A percentile compares a stretch with the other conserved stretches of the same genome.
Conservation (phyloP, 179 eudicot species). For the Silene vulgaris region DNA sequence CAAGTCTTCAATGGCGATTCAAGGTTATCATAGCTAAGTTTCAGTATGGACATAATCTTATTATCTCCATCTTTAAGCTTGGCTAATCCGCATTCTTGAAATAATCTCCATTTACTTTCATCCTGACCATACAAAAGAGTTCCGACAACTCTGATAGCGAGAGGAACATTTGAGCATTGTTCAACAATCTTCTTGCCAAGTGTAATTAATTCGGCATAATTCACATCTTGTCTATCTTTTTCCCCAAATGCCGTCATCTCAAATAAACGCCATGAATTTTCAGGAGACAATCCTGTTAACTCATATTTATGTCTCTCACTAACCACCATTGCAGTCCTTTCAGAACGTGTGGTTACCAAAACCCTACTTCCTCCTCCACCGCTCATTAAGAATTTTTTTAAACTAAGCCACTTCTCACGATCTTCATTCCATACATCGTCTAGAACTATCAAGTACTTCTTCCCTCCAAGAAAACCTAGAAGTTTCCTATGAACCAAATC, state of each 20-base stretch:
- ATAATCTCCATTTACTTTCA: conserved; percentile 10
- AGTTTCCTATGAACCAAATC: conserved; percentile 4
- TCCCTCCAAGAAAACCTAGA: not conserved
- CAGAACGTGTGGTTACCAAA: not conserved
- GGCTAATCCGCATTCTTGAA: conserved; percentile 7
- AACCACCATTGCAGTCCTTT: not conserved
- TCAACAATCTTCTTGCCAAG: conserved; percentile 9
- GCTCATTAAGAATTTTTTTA: not conserved
- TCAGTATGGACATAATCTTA: conserved; percentile 10
- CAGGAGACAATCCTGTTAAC: not conserved
- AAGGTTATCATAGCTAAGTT: conserved; percentile 20
- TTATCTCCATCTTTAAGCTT: not conserved
- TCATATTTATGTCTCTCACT: not conserved
- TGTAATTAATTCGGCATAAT: not conserved
- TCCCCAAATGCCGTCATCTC: not conserved
- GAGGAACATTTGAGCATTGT: not conserved
- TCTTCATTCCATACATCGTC: conserved; percentile 3
- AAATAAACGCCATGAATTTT: not conserved
- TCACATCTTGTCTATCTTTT: not conserved
- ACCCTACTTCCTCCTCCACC: conserved; percentile 6
- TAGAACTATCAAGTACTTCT: not conserved
- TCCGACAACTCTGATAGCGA: not conserved
- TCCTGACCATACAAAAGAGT: conserved; percentile 19
- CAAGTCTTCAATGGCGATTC: conserved; percentile 27
- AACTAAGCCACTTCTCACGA: not conserved